Base-by-base conservation (phyloP, 805 yeast genomes). In the Nakazawaea sp. region DNA sequence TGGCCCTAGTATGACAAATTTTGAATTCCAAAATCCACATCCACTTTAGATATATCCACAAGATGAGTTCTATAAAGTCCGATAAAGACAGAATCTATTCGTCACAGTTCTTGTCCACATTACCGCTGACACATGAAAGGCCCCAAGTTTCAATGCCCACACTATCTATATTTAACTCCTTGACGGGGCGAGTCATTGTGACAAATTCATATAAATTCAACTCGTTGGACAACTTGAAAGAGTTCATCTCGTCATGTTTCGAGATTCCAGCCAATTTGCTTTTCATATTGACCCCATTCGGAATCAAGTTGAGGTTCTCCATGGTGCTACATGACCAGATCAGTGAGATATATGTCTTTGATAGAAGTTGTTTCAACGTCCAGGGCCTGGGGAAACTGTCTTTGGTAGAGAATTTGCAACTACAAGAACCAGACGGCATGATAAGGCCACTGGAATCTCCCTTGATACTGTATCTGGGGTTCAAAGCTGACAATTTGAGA, bases 271-370 rank as follows among this genome's bases (percentile, higher is more conserved):
- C 45, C 1, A 61, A 55, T 18, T 64, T 67, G 35, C 46, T 69
- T 30, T 64, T 81, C 45, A 58, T 82, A 11, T 55, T 82, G 27
- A 68, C 87, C 2, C 75, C 87, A 1, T 78, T 71, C 52, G 89
- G 89, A 0, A 66, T 74, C 32, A 75, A 72, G 47, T 60, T 82
- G 44, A 76, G 72, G 52, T 70, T 62, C 51, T 66, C 64, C 49
- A 66, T 64, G 66, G 62, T 66, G 31, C 61, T 57, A 4, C 58
- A 55, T 41, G 62, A 72, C 45, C 79, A 74, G 41, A 53, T 70
- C 21, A 62, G 60, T 36, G 82, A 78, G 41, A 61, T 81, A 3
- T 81, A 70, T 52, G 76, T 74, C 1, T 81, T 68, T 55, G 87
- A 82, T 52, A 72, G 80, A 51, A 65, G 76, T 32, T 56, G 75